Evolutionary conservation across 768 basidiomycete species (phyloP).

Genomic region (Lentinula sp.): DNA sequence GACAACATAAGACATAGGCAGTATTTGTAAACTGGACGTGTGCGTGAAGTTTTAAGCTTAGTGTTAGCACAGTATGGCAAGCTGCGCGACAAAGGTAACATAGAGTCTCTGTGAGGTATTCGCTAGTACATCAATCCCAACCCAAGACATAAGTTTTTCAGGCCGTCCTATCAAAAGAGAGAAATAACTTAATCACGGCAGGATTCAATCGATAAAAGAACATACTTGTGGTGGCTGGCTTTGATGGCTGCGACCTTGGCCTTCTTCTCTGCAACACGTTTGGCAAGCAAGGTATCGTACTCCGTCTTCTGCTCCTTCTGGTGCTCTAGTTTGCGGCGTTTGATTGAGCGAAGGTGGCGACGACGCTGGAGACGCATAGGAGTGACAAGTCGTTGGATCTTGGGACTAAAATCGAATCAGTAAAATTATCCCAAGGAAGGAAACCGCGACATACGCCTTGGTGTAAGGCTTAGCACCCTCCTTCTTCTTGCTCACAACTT

Average conservation of each 20-base stretch:
- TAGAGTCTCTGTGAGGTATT: not conserved
- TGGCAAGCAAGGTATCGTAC: slow-evolving; percentile 84
- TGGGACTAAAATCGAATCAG: slow-evolving; percentile 50
- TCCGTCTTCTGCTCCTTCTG: slow-evolving; percentile 96
- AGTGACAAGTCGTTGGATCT: slow-evolving; percentile 96
- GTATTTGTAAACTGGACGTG: not conserved
- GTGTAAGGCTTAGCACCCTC: slow-evolving; percentile 87
- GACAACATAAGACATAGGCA: not conserved
- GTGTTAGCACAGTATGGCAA: not conserved
- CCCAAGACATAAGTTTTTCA: not conserved
- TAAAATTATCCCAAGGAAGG: not conserved
- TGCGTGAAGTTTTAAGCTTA: not conserved
- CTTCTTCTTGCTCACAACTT: slow-evolving; percentile 89
- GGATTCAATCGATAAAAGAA: not conserved
- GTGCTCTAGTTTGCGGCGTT: slow-evolving; percentile 79
- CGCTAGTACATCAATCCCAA: not conserved
- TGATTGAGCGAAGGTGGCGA: slow-evolving; percentile 85
- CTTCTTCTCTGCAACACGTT: slow-evolving; percentile 93
- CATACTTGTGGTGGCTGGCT: slow-evolving; percentile 72
- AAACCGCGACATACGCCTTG: slow-evolving; percentile 72
- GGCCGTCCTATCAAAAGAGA: not conserved
- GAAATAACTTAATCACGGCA: too few relatives aligned
- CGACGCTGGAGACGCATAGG: slow-evolving; percentile 94
- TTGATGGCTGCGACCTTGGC: slow-evolving; percentile 84
- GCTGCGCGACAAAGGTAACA: not conserved